phyloP scores from a whole-genome alignment of 2,329 filamentous ascomycete genomes.

The Triangularia verruculosa region DNA sequence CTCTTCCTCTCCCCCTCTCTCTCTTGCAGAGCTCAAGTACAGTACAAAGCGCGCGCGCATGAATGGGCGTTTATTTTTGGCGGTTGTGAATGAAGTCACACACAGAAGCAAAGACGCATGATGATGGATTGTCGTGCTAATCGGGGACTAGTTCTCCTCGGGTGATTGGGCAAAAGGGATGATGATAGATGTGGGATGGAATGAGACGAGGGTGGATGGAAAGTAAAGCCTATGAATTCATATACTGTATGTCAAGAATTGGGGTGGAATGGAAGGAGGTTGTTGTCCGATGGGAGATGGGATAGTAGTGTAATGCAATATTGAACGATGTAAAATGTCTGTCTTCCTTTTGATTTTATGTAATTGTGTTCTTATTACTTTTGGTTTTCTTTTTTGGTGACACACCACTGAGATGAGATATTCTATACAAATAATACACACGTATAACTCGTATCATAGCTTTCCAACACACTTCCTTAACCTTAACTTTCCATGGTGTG shows the following conservation, averaged over 20 bases:
- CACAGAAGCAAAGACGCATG: neutral
- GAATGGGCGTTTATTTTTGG: constrained; percentile 1
- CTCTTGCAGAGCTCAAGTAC: neutral
- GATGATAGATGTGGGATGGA: neutral
- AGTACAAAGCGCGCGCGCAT: neutral
- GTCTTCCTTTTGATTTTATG: too few species aligned
- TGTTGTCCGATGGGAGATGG: neutral
- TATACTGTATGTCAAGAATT: neutral
- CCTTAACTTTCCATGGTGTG: neutral
- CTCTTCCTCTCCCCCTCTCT: neutral
- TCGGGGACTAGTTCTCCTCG: neutral
- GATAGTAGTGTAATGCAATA: constrained; percentile 5
- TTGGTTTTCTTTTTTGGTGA: neutral
- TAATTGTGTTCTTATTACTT: neutral
- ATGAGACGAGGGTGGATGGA: neutral
- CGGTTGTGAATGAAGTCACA: neutral
- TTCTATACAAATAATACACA: neutral
- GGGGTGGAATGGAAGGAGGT: neutral
- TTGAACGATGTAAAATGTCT: constrained; percentile 12
- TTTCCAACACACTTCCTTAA: neutral
- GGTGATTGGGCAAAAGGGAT: neutral
- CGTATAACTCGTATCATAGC: neutral
- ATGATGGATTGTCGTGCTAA: neutral
- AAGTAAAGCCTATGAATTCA: neutral
- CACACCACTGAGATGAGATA: neutral